Conservation (phyloP, 2,329 filamentous ascomycete species). For the Cladophialophora carrionii region DNA sequence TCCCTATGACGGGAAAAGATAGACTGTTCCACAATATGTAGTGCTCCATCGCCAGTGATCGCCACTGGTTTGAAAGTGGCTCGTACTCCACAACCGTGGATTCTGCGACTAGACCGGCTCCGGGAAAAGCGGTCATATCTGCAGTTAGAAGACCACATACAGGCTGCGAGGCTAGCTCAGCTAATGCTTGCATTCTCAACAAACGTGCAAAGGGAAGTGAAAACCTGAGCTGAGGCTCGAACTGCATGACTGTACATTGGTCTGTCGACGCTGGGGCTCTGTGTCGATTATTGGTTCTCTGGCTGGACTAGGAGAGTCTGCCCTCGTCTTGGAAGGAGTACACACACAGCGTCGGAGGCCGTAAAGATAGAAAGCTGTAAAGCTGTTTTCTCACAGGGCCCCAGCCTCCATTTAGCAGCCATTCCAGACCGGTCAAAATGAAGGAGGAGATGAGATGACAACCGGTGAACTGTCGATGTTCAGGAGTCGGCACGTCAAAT, state of each 20-base stretch:
- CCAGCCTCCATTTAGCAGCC: background rate
- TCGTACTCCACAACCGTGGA: background rate
- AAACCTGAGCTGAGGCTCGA: background rate
- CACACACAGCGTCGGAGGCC: background rate
- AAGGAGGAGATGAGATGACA: background rate
- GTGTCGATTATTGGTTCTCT: background rate
- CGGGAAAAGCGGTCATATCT: background rate
- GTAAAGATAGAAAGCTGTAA: background rate
- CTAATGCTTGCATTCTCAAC: background rate
- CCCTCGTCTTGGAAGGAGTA: background rate
- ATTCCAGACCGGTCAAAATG: background rate
- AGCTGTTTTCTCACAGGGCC: background rate
- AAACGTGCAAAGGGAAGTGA: background rate
- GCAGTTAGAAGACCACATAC: background rate
- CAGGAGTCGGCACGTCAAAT: background rate
- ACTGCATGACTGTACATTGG: background rate
- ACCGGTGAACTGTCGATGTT: background rate
- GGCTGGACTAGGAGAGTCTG: background rate
- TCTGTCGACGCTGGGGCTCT: background rate
- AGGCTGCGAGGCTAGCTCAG: background rate
- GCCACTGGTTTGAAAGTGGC: slow-evolving; percentile 5
- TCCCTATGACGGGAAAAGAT: background rate
- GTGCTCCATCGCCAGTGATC: background rate
- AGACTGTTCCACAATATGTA: background rate
- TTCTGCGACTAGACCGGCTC: background rate